Evolutionary conservation across 805 yeast species (phyloP), one percentile per base, ranked within the genome.

Genomic region (Candida xiaguanensis): DNA sequence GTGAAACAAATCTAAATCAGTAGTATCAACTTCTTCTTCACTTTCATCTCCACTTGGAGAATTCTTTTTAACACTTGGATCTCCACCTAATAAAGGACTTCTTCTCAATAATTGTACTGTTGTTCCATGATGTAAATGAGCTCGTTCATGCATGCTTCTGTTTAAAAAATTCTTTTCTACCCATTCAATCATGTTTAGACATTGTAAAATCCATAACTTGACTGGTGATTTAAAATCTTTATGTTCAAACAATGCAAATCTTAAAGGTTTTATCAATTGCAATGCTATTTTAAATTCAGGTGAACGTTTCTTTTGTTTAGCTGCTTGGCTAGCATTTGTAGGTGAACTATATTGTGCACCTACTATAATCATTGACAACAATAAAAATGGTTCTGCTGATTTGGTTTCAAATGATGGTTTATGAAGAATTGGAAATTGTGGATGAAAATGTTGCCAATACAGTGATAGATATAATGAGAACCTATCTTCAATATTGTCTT

Each of bases 61-160:
- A 39, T 47, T 51, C 31, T 40, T 55, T 39, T 49, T 57, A 13
- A 49, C 61, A 39, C 47, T 48, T 0, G 88, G 85, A 41, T 82
- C 77, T 0, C 89, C 89, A 11, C 89, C 89, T 24, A 87, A 59
- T 1, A 84, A 75, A 1, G 95, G 87, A 0, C 87, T 78, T 49
- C 95, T 68, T 48, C 95, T 65, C 36, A 87, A 61, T 31, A 87
- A 61, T 58, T 87, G 95, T 29, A 86, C 80, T 0, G 90, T 80
- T 0, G 95, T 83, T 4, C 93, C 95, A 57, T 87, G 96, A 55
- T 88, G 95, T 15, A 88, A 64, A 58, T 83, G 91, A 0, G 87
- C 85, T 34, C 96, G 61, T 60, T 87, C 96, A 55, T 87, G 96
- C 50, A 85, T 59, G 29, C 65, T 63, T 49, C 96, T 65, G 32